Conservation (phyloP, 2,329 filamentous ascomycete genomes). For the Fusarium continuum region DNA sequence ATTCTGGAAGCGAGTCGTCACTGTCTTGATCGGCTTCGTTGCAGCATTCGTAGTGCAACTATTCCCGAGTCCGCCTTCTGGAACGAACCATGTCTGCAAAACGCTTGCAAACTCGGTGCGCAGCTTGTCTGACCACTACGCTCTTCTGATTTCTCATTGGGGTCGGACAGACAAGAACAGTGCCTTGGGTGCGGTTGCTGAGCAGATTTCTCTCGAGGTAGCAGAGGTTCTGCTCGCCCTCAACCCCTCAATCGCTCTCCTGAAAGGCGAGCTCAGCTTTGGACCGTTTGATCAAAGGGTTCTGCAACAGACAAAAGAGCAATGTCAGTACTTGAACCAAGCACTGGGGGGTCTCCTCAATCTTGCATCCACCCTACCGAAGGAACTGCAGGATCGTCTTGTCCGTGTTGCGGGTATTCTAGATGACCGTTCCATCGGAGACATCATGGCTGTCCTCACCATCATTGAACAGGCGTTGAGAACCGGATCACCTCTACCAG, state of each 20-base stretch:
- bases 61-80: constrained; percentile 58
- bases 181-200: constrained; percentile 46
- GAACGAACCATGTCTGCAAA: constrained; percentile 55
- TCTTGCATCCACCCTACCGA: constrained; percentile 50
- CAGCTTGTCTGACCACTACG: constrained; percentile 58
- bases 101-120: constrained; percentile 55
- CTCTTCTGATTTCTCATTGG: constrained; percentile 58
- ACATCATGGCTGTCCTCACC: constrained; percentile 60
- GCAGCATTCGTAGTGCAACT: constrained; percentile 57
- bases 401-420: constrained; percentile 50
- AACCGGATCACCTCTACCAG: constrained; percentile 58
- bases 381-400: constrained; percentile 53
- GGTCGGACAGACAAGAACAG: constrained; percentile 43
- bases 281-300: constrained; percentile 45
- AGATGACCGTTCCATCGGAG: constrained; percentile 56
- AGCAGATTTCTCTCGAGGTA: constrained; percentile 44
- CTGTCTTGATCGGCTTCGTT: constrained; percentile 56
- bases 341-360: constrained; percentile 45
- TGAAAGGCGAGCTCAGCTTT: constrained; percentile 46
- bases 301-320: constrained; percentile 45
- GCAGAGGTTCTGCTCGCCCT: constrained; percentile 44
- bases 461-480: constrained; percentile 58
- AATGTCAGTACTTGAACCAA: constrained; percentile 49
- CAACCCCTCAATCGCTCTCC: constrained; percentile 38
- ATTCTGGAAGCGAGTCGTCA: constrained; percentile 58